Evolutionary conservation across 2,329 filamentous ascomycete genomes (phyloP).

Genomic region (Penicillium polonicum): DNA sequence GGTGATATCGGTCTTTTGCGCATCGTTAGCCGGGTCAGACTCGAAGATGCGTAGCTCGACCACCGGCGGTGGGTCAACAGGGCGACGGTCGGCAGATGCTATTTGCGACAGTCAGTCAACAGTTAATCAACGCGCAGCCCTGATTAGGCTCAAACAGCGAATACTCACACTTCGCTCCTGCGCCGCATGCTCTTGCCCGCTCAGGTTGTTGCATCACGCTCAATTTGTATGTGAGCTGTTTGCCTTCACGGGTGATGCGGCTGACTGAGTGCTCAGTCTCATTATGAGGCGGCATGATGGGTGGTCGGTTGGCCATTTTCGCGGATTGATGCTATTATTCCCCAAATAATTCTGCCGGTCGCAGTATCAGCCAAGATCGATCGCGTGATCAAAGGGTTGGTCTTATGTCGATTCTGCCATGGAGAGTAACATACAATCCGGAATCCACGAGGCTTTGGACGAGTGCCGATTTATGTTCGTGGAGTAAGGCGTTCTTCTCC

Average conservation of each 20-base stretch:
- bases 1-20: conserved; percentile 69
- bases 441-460: neutral
- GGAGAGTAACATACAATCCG: neutral
- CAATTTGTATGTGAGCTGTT: conserved; percentile 76
- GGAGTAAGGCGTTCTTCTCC: neutral
- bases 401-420: neutral
- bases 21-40: conserved; percentile 54
- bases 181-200: conserved; percentile 90
- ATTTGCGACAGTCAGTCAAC: conserved; percentile 6
- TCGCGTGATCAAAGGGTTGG: neutral
- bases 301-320: conserved; percentile 45
- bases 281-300: conserved; percentile 47
- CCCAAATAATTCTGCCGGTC: conserved; percentile 8
- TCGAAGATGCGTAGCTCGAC: conserved; percentile 87
- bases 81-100: conserved; percentile 84
- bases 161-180: conserved; percentile 83
- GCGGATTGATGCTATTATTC: neutral
- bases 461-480: neutral
- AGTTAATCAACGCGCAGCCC: neutral
- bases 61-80: conserved; percentile 91
- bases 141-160: neutral
- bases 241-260: conserved; percentile 70
- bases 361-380: conserved; percentile 12
- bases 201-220: conserved; percentile 91
- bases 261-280: conserved; percentile 55